Base-by-base conservation (phyloP, 2,329 filamentous ascomycete species). In the Arthrobotrys megalospora region DNA sequence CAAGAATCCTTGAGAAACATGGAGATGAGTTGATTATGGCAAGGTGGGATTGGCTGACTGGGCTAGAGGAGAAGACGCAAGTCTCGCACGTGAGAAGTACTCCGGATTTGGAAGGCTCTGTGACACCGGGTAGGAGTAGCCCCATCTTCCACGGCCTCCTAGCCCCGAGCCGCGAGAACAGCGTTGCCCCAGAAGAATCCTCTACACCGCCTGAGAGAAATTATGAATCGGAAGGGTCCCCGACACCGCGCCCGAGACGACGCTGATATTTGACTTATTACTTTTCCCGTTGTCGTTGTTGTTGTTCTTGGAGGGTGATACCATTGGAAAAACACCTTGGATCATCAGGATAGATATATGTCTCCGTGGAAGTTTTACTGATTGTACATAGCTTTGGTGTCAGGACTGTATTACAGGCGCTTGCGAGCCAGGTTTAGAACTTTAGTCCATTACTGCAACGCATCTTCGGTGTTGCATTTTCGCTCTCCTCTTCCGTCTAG, bases 41-140 rank as follows among this genome's bases (percentile, higher is more conserved):
- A 19, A 34, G 69, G 16, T 73, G 62, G 60, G 50, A 58, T 14
- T 73, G 60, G 60, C 62, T 73, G 12, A 11, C 8, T 1, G 41
- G 48, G 32, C 34, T 71, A n/a, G 21, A 19, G 1, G 24, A 63
- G 12, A 11, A 32, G 10, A 45, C 21, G 10, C 36, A 63, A 24
- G 36, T 16, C 1, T 28, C 55, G 12, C 14, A 28, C 43, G 8
- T 60, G 3, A 14, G 19, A 2, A 60, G 36, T 16, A 16, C 16
- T 24, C 14, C 55, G 24, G 55, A 43, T 28, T 7, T 21, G 3
- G 55, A 60, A 43, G 55, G 55, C 21, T 60, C 55, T 8, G 55
- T 41, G 21, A 60, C 55, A 3, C 36, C 55, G 12, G 16, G 14
- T 3, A 21, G 16, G 10, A 19, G 55, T 12, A 60, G 36, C 10